Evolutionary conservation across 331 rosid species (phyloP), one percentile per base, ranked within the genome.

Genomic region (Prunus yedoensis): DNA sequence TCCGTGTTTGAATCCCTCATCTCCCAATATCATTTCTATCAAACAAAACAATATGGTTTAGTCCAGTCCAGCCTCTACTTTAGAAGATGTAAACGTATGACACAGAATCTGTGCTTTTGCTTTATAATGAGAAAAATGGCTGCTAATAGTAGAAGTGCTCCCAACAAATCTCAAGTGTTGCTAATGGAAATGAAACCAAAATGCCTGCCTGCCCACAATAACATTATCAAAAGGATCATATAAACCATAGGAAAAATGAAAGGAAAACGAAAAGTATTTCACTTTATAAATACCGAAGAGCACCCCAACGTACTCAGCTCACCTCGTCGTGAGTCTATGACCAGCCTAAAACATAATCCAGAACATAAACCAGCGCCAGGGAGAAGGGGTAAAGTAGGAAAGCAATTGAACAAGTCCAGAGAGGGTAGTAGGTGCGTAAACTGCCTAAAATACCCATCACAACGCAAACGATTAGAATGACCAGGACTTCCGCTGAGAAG

Each of bases 401-500:
- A 11, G 99, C 99, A 54, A 89, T 2, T 25, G 87, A 76, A 5
- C 89, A 3, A 62, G 97, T 92, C 99, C 99, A 95, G 17, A 95
- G 90, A 57, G 97, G 99, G 90, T 83, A 90, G 62, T 74, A 72
- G 0, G 99, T 95, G 76, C 97, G 97, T 79, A 95, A 86, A 81
- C 99, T 89, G 69, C 84, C 97, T 8, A 95, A 78, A 30, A 51
- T 68, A 15, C 99, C 97, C 93, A 95, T 87, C 18, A 89, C 82
- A 13, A 92, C 0, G 78, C 97, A 90, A 45, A 92, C 98, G 0
- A 95, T 60, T 13, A 95, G 70, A 78, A 95, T 95, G 45, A 95
- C 94, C 71, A 95, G 60, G 71, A 95, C 97, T 86, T 92, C 99
- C 0, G 99, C 78, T 14, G 98, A 89, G 87, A 95, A 95, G 78